These are phyloP conservation scores for Stephania japonica DNA, from an alignment of 164 flowering plant genomes.

Conservation along the genomic window DNA sequence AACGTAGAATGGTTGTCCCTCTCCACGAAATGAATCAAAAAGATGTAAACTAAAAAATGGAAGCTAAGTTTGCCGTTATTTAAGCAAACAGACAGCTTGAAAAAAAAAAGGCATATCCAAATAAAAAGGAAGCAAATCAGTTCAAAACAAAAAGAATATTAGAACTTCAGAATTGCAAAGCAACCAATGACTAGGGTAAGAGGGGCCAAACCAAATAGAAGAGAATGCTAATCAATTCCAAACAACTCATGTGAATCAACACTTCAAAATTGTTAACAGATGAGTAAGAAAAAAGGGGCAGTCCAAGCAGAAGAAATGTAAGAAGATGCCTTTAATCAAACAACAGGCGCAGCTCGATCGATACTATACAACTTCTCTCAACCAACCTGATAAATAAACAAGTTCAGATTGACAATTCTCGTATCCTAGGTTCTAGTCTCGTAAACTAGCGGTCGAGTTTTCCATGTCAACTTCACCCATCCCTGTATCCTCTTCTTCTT, in stretches of 20 bases:
- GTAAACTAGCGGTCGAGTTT: conserved; percentile 31
- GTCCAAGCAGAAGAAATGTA: neutral
- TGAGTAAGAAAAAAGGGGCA: neutral
- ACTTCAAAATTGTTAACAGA: neutral
- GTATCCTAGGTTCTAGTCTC: conserved; percentile 22
- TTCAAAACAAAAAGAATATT: no score
- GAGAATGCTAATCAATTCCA: neutral
- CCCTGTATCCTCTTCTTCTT: conserved; percentile 92
- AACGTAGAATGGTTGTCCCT: no score
- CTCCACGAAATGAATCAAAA: no score
- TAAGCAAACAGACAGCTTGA: no score
- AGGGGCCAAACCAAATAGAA: no score
- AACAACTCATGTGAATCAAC: neutral
- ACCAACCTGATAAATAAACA: neutral
- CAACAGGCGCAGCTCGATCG: neutral
- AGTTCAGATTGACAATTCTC: neutral
- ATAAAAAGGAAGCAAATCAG: no score
- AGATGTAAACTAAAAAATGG: no score
- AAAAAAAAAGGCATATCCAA: no score
- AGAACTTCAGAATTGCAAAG: no score
- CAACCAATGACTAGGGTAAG: no score
- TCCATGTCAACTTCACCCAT: conserved; percentile 84
- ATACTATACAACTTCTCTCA: conserved; percentile 14
- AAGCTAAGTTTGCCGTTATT: no score
- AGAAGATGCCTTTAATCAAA: neutral